Evolutionary conservation across 768 basidiomycete species (phyloP).

Genomic region (Boletus vinaceobasis): DNA sequence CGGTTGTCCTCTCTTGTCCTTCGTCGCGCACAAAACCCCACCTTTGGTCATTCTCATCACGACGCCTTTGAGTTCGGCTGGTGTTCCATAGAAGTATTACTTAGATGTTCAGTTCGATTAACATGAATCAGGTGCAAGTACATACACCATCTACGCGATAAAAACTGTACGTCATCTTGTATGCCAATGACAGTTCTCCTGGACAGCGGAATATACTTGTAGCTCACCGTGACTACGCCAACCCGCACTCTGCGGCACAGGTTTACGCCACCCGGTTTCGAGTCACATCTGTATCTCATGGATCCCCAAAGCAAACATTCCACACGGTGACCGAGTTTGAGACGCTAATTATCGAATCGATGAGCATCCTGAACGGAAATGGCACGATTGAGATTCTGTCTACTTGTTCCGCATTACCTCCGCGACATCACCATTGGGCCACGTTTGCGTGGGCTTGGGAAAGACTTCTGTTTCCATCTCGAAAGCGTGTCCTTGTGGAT

Average conservation of each 20-base stretch:
- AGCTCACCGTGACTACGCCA: neutral
- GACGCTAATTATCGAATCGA: neutral
- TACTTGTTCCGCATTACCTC: neutral
- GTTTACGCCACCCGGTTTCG: neutral
- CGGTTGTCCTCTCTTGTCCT: neutral
- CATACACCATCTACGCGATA: too few relatives aligned
- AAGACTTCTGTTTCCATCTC: neutral
- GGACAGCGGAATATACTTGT: neutral
- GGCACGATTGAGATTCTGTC: neutral
- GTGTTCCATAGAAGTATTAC: too few relatives aligned
- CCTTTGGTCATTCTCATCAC: neutral
- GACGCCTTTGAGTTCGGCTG: neutral
- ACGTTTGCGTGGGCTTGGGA: neutral
- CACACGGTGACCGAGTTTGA: neutral
- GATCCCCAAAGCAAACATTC: neutral
- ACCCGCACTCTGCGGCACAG: neutral
- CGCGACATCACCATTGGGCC: neutral
- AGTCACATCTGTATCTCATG: neutral
- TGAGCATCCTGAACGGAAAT: neutral
- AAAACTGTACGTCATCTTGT: too few relatives aligned
- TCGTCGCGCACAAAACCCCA: too few relatives aligned
- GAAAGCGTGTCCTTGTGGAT: neutral
- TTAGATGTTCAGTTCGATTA: too few relatives aligned
- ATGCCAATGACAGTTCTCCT: neutral
- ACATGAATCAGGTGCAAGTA: too few relatives aligned